Conservation (phyloP, 2,329 filamentous ascomycete genomes). For the Sordariomycetes sp. region DNA sequence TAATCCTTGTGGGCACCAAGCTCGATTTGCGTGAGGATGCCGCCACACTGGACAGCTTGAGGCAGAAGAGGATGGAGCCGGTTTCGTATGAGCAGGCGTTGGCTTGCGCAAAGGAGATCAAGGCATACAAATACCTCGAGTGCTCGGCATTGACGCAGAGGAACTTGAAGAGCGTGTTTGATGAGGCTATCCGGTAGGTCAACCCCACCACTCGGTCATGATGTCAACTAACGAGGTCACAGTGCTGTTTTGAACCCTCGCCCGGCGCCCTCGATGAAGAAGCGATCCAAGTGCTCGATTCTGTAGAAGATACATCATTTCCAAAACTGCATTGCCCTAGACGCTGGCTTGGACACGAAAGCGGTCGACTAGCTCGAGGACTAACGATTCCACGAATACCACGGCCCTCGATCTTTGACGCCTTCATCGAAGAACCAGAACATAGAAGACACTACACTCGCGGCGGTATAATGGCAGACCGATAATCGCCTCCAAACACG, state of each 20-base stretch:
- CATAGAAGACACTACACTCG: too few relatives aligned
- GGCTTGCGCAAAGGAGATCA: constrained; percentile 84
- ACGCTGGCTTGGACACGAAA: background rate
- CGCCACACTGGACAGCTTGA: constrained; percentile 69
- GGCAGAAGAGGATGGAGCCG: constrained; percentile 93
- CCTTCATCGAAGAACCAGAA: too few relatives aligned
- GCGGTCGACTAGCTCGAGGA: too few relatives aligned
- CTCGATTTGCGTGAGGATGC: constrained; percentile 88
- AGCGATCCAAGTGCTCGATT: constrained; percentile 61
- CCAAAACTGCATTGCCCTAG: background rate
- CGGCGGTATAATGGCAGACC: too few relatives aligned
- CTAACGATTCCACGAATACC: too few relatives aligned
- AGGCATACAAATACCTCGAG: constrained; percentile 93
- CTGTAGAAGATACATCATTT: constrained; percentile 37
- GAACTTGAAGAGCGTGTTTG: constrained; percentile 97
- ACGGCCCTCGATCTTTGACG: too few relatives aligned
- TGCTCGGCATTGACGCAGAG: constrained; percentile 95
- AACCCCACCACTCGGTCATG: background rate
- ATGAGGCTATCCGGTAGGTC: constrained; percentile 93
- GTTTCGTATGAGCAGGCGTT: constrained; percentile 91
- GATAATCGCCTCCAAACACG: too few relatives aligned
- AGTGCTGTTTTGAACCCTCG: constrained; percentile 66
- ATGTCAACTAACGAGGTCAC: constrained; percentile 1
- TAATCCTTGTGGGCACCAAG: constrained; percentile 96
- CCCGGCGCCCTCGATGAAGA: constrained; percentile 46